A percentile compares a stretch with the other conserved stretches of the same genome.
Conservation (phyloP, 2,329 filamentous ascomycete species). For the Sclerotinia subarctica region DNA sequence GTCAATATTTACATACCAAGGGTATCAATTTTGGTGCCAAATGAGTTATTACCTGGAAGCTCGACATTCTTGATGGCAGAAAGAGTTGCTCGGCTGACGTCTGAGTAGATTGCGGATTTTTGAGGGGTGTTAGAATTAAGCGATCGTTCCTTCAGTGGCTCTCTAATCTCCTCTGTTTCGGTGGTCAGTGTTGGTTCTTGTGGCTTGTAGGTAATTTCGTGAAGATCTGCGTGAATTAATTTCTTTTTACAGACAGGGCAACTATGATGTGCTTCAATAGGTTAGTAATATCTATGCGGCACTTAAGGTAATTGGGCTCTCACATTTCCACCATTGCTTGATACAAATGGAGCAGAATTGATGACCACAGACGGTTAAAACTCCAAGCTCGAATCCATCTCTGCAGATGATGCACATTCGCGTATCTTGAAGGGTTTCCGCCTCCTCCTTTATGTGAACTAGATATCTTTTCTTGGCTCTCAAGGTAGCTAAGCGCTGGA, state of each 20-base stretch:
- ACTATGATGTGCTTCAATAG: conserved; percentile 18
- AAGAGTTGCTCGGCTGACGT: conserved; percentile 68
- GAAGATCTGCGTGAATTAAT: conserved; percentile 65
- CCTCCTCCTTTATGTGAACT: conserved; percentile 38
- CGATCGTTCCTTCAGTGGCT: conserved; percentile 34
- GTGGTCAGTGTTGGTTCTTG: conserved; percentile 59
- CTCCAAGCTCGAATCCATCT: conserved; percentile 69
- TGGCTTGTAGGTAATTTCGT: conserved; percentile 82
- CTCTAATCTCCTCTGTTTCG: conserved; percentile 52
- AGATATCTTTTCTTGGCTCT: conserved; percentile 76
- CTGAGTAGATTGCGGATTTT: conserved; percentile 66
- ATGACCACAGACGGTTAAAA: conserved; percentile 85
- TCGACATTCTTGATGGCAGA: conserved; percentile 80
- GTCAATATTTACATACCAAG: conserved; percentile 39
- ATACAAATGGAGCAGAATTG: conserved; percentile 91
- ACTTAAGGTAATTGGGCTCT: not conserved
- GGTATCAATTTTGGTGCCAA: conserved; percentile 87
- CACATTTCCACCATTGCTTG: conserved; percentile 62
- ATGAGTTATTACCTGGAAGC: conserved; percentile 63
- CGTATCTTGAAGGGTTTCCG: conserved; percentile 57
- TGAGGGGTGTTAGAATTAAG: conserved; percentile 26
- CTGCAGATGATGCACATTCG: conserved; percentile 86
- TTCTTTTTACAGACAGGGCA: conserved; percentile 66
- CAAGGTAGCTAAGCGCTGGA: conserved; percentile 56
- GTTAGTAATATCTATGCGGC: not conserved